phyloP scores from a whole-genome alignment of 768 basidiomycete species.

The Atractiella rhizophila region DNA sequence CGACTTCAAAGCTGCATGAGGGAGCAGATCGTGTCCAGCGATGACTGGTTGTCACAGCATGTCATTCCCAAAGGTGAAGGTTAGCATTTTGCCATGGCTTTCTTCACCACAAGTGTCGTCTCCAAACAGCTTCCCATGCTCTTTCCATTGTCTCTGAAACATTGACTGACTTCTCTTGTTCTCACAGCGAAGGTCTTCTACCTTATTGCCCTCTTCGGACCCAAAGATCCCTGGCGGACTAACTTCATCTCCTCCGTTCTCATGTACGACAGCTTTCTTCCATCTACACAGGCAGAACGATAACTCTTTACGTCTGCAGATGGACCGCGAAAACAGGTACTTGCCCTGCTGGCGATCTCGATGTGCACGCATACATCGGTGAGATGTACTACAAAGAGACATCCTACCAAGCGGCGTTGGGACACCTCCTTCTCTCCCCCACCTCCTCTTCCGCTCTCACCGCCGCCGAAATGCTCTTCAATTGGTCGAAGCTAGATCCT shows the following conservation, averaged over 20 bases:
- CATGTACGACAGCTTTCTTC: slow-evolving; percentile 31
- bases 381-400: slow-evolving; percentile 68
- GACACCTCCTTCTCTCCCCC: slow-evolving; percentile 58
- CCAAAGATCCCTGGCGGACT: slow-evolving; percentile 65
- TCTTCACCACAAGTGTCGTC: background rate
- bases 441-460: slow-evolving; percentile 67
- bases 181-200: too few relatives aligned
- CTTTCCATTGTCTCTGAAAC: background rate
- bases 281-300: slow-evolving; percentile 2
- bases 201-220: slow-evolving; percentile 57
- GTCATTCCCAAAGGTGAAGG: too few relatives aligned
- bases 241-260: slow-evolving; percentile 61
- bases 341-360: slow-evolving; percentile 69
- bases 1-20: too few relatives aligned
- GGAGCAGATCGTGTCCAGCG: too few relatives aligned
- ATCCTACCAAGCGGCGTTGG: slow-evolving; percentile 45
- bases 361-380: slow-evolving; percentile 69
- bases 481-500: slow-evolving; percentile 38
- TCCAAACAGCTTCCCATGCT: background rate
- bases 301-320: slow-evolving; percentile 25
- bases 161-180: background rate
- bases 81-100: too few relatives aligned
- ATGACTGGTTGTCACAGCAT: too few relatives aligned
- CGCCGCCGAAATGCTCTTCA: slow-evolving; percentile 60
- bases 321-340: slow-evolving; percentile 59